Evolutionary conservation across 345 rosid species (phyloP), one percentile per base, ranked within the genome.

Genomic region (Limnanthes douglasii): DNA sequence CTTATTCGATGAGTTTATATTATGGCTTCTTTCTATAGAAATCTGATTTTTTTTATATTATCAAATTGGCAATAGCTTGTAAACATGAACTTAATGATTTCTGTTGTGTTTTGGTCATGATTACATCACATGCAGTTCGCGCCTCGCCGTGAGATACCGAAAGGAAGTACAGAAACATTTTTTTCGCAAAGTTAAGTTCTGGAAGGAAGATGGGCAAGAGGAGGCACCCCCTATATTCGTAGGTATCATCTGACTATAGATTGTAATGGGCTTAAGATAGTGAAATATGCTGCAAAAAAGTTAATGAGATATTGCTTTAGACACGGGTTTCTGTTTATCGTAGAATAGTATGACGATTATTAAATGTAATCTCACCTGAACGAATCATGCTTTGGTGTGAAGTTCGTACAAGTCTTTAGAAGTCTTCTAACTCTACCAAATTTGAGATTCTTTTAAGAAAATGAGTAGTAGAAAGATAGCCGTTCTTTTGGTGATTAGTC

Each of bases 151-250:
- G 96, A 90, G 61, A 80, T 77, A 19, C 74, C 66, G 10, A 84
- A 84, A 59, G 94, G 94, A 39, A 77, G 83, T 45, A 82, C 98
- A 5, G 96, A 90, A 69, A 77, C 78, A 12, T 90, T n/a, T 90
- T 62, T 90, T 84, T 56, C 76, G 96, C 2, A 90, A 90, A 65
- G 98, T 84, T 27, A 84, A 90, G 82, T 90, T 90, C 41, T 90
- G 98, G 98, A 90, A 78, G 45, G 96, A 78, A 11, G 98, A 90
- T 45, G 98, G 75, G 7, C 73, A 80, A 49, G 88, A 80, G 37
- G 96, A 84, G 61, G 94, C 96, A 6, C 94, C 96, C 21, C 96
- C 96, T 72, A 86, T 90, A 70, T 90, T 90, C 81, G 96, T 86
- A 77, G 84, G 96, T 81, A 77, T 68, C 69, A 48, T 48, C 41